Conservation (phyloP, 31 red algal genomes). For the Bonnemaisonia californica region DNA sequence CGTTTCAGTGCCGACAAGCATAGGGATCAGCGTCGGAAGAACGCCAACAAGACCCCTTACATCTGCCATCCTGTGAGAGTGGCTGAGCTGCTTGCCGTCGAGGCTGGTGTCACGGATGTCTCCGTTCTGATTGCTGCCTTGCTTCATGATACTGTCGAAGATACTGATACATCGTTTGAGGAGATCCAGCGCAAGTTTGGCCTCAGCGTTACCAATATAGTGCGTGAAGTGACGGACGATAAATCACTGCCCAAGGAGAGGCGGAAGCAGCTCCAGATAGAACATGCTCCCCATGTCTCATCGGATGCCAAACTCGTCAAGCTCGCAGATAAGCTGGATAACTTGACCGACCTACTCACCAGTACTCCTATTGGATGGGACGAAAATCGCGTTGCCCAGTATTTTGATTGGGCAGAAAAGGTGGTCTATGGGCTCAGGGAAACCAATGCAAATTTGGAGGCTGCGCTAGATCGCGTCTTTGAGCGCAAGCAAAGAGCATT, state of each 20-base stretch:
- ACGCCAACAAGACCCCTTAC: conserved; percentile 55
- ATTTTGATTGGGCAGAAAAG: conserved; percentile 70
- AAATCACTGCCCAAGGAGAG: conserved; percentile 46
- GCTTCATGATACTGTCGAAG: conserved; percentile 93
- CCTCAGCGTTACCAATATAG: conserved; percentile 54
- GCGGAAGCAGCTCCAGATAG: conserved; percentile 65
- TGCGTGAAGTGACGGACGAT: conserved; percentile 70
- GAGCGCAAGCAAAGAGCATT: conserved; percentile 8
- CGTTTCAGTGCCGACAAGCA: conserved; percentile 71
- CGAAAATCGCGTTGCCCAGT: conserved; percentile 47
- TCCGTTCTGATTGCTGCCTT: conserved; percentile 72
- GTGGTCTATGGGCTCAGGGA: conserved; percentile 56
- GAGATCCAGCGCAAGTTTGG: conserved; percentile 76
- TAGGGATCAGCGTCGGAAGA: conserved; percentile 66
- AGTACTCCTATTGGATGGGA: conserved; percentile 61
- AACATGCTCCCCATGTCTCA: conserved; percentile 28
- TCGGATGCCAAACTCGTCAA: conserved; percentile 58
- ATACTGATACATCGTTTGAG: conserved; percentile 78
- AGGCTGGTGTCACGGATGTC: conserved; percentile 62
- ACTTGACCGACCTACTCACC: conserved; percentile 48
- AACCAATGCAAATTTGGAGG: conserved; percentile 38
- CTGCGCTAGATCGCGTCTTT: conserved; percentile 42
- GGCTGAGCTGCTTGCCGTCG: conserved; percentile 51
- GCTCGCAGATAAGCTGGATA: conserved; percentile 76
- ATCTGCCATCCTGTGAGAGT: conserved; percentile 90